phyloP scores from a whole-genome alignment of 306 rosid genomes.

The Vigna trinervia region DNA sequence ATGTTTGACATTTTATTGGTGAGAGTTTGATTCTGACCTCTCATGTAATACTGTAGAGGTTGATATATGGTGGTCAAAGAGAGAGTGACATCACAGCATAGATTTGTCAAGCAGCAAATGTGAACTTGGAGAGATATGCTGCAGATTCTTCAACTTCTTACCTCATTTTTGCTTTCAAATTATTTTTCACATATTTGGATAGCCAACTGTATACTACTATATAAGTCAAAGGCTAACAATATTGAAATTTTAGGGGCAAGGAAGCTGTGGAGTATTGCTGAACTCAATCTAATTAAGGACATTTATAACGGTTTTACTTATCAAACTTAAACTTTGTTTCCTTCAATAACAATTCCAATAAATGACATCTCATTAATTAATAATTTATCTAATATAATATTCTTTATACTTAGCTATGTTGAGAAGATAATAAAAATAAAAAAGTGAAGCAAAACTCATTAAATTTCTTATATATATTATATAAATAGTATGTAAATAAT shows the following conservation, averaged over 20 bases:
- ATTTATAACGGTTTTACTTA: constrained; percentile 43
- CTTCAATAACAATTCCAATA: background rate
- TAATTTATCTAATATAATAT: background rate
- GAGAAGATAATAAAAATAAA: too few species aligned
- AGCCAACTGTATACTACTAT: constrained; percentile 45
- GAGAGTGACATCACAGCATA: constrained; percentile 56
- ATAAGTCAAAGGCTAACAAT: constrained; percentile 39
- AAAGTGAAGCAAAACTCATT: too few species aligned
- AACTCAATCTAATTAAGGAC: constrained; percentile 15
- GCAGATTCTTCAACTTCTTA: constrained; percentile 55
- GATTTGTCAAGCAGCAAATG: constrained; percentile 48
- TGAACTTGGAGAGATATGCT: constrained; percentile 50
- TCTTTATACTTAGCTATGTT: too few species aligned
- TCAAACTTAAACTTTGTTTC: constrained; percentile 53
- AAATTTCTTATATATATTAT: too few species aligned
- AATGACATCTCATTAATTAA: background rate
- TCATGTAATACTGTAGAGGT: constrained; percentile 46
- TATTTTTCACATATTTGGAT: constrained; percentile 40
- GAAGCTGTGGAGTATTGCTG: background rate
- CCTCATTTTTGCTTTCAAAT: constrained; percentile 53
- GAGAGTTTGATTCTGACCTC: constrained; percentile 61
- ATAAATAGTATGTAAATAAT: too few species aligned
- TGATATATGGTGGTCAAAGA: constrained; percentile 36
- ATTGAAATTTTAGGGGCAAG: constrained; percentile 33
- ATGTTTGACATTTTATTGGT: constrained; percentile 56